A percentile compares a stretch with the other conserved stretches of the same genome.
Evolutionary conservation across 805 yeast species (phyloP).

Genomic region (Candida palmyrensis): DNA sequence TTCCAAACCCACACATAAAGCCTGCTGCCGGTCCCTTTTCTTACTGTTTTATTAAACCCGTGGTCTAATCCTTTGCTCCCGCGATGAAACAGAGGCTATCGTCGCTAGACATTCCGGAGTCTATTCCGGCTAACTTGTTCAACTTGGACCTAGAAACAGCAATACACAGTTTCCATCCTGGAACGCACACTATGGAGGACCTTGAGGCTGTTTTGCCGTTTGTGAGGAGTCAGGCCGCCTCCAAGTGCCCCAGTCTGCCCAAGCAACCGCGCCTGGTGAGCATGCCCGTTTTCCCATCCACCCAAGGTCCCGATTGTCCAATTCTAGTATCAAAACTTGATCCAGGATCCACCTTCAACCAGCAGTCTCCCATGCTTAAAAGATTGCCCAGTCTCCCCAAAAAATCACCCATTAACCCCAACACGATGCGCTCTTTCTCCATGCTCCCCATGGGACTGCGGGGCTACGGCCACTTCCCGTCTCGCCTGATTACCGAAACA

Average conservation of each 20-base stretch:
- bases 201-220: constrained; percentile 8
- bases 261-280: constrained; percentile 1
- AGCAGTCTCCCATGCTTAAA: too few species aligned
- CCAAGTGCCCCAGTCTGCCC: neutral
- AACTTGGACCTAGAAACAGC: constrained; percentile 24
- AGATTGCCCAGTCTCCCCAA: too few species aligned
- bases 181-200: constrained; percentile 17
- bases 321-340: too few species aligned
- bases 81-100: constrained; percentile 16
- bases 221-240: neutral
- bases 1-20: too few species aligned
- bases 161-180: constrained; percentile 22
- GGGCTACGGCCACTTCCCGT: too few species aligned
- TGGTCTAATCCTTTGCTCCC: too few species aligned
- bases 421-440: too few species aligned
- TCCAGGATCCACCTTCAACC: too few species aligned
- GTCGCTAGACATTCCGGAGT: constrained; percentile 19
- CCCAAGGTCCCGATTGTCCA: neutral
- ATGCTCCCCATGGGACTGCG: too few species aligned
- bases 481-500: neutral
- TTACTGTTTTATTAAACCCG: too few species aligned
- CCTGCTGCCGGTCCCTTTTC: too few species aligned
- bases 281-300: constrained; percentile 2
- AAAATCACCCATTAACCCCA: too few species aligned
- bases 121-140: constrained; percentile 17